Evolutionary conservation across 495 filamentous ascomycete species (phyloP).

Genomic region (Penicillium fimorum): DNA sequence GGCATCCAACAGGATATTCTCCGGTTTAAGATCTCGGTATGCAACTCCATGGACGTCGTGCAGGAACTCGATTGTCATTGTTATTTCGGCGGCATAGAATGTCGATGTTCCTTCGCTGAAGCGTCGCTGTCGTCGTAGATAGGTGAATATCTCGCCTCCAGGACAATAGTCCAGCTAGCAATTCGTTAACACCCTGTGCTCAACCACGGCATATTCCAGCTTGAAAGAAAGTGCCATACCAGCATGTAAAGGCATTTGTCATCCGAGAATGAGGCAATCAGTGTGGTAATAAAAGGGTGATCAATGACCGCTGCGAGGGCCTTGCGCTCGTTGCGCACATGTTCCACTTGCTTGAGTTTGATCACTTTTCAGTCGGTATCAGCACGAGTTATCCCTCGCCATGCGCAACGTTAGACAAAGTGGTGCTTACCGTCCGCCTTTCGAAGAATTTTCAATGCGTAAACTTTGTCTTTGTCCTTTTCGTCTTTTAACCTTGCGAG

Average conservation of each 20-base stretch:
- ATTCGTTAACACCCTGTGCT: slow-evolving; percentile 20
- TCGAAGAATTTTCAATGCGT: slow-evolving; percentile 88
- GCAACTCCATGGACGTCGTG: slow-evolving; percentile 83
- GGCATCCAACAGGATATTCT: slow-evolving; percentile 90
- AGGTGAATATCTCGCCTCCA: slow-evolving; percentile 93
- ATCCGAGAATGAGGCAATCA: slow-evolving; percentile 88
- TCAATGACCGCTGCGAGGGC: slow-evolving; percentile 84
- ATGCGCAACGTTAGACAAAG: background rate
- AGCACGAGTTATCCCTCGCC: slow-evolving; percentile 11
- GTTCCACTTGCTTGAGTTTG: slow-evolving; percentile 94
- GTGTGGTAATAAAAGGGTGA: slow-evolving; percentile 93
- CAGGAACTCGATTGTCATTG: slow-evolving; percentile 86
- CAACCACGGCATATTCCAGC: background rate
- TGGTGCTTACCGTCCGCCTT: slow-evolving; percentile 69
- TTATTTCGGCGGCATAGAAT: slow-evolving; percentile 96
- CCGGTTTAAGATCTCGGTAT: slow-evolving; percentile 93
- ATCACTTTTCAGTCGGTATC: slow-evolving; percentile 60
- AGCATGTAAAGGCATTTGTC: slow-evolving; percentile 88
- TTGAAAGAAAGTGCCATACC: slow-evolving; percentile 45
- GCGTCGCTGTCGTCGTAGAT: slow-evolving; percentile 77
- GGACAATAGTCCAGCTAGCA: slow-evolving; percentile 80
- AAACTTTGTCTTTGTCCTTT: slow-evolving; percentile 68
- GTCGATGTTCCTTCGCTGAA: slow-evolving; percentile 83
- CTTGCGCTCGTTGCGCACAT: slow-evolving; percentile 89
- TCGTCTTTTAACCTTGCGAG: slow-evolving; percentile 66